Base-by-base conservation (phyloP, 1,139 yeast genomes). In the Geotrichum reessii region DNA sequence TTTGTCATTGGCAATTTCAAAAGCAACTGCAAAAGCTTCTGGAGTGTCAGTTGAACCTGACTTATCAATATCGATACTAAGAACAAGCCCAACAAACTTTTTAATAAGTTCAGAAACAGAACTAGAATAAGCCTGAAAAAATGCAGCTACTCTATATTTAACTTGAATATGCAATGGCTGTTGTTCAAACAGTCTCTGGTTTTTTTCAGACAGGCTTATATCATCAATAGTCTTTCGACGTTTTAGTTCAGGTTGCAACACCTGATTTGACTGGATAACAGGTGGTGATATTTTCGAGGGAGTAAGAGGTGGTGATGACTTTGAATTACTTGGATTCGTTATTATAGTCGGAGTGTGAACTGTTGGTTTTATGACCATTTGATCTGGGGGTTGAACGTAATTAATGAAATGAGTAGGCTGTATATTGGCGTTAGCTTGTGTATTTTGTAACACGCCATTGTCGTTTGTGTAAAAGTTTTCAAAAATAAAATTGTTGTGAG, bases 21-120 rank as follows among this genome's bases (percentile, higher is more conserved):
- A 62, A 3, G 65, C 65, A 6, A 57, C 55, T 27, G 66, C 63
- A 22, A 69, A 63, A 42, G 69, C 68, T 52, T 69, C 73, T 7
- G 66, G 65, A 17, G 57, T 60, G 7, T 54, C 55, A 7, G 37
- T 21, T 4, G 24, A 7, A 48, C 48, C 53, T 21, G 37, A 19
- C 9, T 51, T 47, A 19, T 51, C 56, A 37, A 61, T 57, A 17
- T 37, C 52, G n/a, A 62, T 42, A 11, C 33, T 17, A n/a, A 52
- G 42, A 21, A 53, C 47, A 25, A 53, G 53, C 14, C 28, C 21
- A 14, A 48, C 57, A 47, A 57, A 57, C 53, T 47, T 57, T 27
- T 27, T 42, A 22, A 49, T 49, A 3, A 52, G 50, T 21, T 56
- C 58, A 19, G 56, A 44, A 8, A 56, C 53, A 22, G 56, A 53